Evolutionary conservation across 257 asterid species (phyloP), one percentile per base, ranked within the genome.

Genomic region (Penstemon newberryi): DNA sequence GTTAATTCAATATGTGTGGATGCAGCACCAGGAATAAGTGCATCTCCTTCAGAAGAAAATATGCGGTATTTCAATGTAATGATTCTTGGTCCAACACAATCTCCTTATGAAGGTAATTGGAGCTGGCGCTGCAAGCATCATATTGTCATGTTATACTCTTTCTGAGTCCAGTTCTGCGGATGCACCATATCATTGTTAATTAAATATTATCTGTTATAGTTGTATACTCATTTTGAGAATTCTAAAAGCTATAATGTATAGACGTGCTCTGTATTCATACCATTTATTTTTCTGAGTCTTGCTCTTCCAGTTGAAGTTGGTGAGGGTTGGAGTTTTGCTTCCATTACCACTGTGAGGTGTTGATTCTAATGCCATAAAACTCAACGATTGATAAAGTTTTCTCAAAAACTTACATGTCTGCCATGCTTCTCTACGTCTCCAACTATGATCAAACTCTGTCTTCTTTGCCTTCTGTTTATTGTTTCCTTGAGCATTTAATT

Each of bases 21-120:
- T 83, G 86, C 86, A 89, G 96, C 96, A 0, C 96, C 96, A 4
- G 96, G 96, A 70, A 87, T 89, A 73, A 89, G 96, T 80, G 96
- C 96, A 1, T 89, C 96, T 39, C 95, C 96, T 0, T 89, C 90
- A 0, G 96, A 89, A 72, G 96, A 89, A 25, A 89, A 89, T 64
- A 89, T 89, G 96, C 87, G 96, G 42, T 89, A 89, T 67, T 89
- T 89, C 69, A 89, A 89, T 79, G 96, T 89, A 46, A 89, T 89
- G 96, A 85, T 89, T 75, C 95, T 89, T 65, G 96, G 96, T 52
- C 96, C 96, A 13, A 73, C 90, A 3, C 96, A 89, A 49, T 89
- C 96, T 66, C 96, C 96, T 61, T 89, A 89, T 81, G 96, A 89
- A 89, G 96, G 96, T 87, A 56, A 60, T 7, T 1, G 8, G 58